Evolutionary conservation across 1,284 basidiomycete genomes (phyloP).

Genomic region (Sporisorium sorghi): DNA sequence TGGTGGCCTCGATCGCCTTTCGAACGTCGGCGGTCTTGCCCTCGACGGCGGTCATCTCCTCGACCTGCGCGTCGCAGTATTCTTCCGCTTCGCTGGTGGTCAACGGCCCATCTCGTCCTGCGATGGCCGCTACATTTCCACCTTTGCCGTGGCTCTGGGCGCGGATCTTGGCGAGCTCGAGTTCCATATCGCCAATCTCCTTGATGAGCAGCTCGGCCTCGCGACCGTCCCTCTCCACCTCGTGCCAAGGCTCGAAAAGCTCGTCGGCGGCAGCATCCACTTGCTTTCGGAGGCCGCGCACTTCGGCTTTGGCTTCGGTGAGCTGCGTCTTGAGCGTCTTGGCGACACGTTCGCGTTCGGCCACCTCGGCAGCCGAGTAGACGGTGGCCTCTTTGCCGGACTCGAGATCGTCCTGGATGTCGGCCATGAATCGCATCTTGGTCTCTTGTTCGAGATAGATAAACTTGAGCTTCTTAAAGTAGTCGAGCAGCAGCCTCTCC

Average conservation of each 20-base stretch:
- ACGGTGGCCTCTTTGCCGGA: constrained; percentile 62
- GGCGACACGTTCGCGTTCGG: constrained; percentile 53
- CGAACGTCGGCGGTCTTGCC: constrained; percentile 50
- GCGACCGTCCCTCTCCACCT: constrained; percentile 39
- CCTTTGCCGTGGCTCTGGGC: constrained; percentile 53
- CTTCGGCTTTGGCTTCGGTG: constrained; percentile 57
- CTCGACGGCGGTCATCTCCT: constrained; percentile 58
- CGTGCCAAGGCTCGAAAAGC: constrained; percentile 50
- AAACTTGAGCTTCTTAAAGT: constrained; percentile 66
- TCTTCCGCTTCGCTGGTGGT: constrained; percentile 59
- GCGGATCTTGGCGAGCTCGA: constrained; percentile 60
- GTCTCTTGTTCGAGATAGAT: constrained; percentile 66
- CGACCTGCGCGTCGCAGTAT: constrained; percentile 54
- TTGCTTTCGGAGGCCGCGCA: constrained; percentile 50
- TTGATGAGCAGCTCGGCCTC: constrained; percentile 56
- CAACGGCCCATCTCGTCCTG: constrained; percentile 51
- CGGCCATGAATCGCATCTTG: constrained; percentile 63
- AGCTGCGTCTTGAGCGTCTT: constrained; percentile 61
- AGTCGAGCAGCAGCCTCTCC: constrained; percentile 58
- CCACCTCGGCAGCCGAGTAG: constrained; percentile 58
- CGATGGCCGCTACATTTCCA: constrained; percentile 44
- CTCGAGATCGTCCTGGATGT: constrained; percentile 62
- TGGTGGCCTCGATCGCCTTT: constrained; percentile 55
- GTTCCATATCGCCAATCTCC: constrained; percentile 62
- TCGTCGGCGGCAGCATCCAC: constrained; percentile 55